Conservation (phyloP, 1,139 yeast genomes). For the Williopsis jadinii region DNA sequence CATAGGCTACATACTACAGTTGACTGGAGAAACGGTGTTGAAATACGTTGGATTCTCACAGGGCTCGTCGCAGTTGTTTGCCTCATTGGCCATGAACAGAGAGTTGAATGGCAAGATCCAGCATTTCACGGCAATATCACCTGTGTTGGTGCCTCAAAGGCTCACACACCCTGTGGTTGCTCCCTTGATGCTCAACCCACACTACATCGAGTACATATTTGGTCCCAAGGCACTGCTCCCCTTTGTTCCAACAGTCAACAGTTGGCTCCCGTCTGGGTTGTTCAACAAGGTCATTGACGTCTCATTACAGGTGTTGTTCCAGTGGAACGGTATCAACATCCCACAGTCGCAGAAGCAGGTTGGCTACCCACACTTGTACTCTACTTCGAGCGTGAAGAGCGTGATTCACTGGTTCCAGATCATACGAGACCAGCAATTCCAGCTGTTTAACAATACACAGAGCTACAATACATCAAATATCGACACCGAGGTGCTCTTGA, state of each 20-base stretch:
- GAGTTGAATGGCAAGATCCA: slow-evolving; percentile 57
- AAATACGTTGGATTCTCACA: slow-evolving; percentile 78
- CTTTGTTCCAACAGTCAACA: slow-evolving; percentile 68
- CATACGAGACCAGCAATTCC: slow-evolving; percentile 61
- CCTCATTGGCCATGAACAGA: slow-evolving; percentile 59
- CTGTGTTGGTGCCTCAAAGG: slow-evolving; percentile 86
- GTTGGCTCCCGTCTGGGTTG: slow-evolving; percentile 66
- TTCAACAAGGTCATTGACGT: slow-evolving; percentile 53
- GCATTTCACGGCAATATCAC: slow-evolving; percentile 68
- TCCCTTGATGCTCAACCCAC: slow-evolving; percentile 8
- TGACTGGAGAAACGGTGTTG: slow-evolving; percentile 37
- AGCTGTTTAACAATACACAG: slow-evolving; percentile 53
- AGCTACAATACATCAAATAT: slow-evolving; percentile 8
- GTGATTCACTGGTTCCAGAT: slow-evolving; percentile 95
- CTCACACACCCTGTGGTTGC: slow-evolving; percentile 59
- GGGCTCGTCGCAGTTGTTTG: slow-evolving; percentile 83
- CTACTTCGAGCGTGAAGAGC: slow-evolving; percentile 77
- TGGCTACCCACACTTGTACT: slow-evolving; percentile 75
- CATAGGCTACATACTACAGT: slow-evolving; percentile 51
- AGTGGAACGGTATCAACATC: slow-evolving; percentile 67
- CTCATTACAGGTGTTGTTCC: slow-evolving; percentile 51
- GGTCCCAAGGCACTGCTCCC: slow-evolving; percentile 41
- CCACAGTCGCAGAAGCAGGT: slow-evolving; percentile 59
- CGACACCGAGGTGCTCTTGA: slow-evolving; percentile 51
- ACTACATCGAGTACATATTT: slow-evolving; percentile 39